Evolutionary conservation across 176 grass and related monocot genomes (phyloP).

Genomic region (Phyllostachys edulis): DNA sequence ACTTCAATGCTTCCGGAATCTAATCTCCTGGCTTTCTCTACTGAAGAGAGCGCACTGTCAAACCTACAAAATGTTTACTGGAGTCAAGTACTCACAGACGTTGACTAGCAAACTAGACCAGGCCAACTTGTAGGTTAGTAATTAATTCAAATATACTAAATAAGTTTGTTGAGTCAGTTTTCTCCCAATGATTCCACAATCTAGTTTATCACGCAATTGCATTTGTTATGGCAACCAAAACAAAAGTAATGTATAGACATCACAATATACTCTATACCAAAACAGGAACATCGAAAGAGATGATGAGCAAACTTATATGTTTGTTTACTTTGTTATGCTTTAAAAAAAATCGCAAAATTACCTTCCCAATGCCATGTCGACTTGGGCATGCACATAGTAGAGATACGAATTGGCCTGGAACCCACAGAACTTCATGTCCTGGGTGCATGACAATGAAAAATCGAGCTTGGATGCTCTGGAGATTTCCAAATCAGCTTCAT

Average conservation of each 20-base stretch:
- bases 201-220: neutral
- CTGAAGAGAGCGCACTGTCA: constrained; percentile 66
- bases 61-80: constrained; percentile 57
- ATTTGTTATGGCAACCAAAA: constrained; percentile 7
- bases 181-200: neutral
- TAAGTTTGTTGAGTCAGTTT: neutral
- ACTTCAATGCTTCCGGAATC: constrained; percentile 64
- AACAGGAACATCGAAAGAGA: neutral
- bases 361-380: constrained; percentile 91
- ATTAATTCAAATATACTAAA: neutral
- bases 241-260: neutral
- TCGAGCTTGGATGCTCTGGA: constrained; percentile 81
- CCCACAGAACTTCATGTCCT: constrained; percentile 63
- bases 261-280: neutral
- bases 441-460: constrained; percentile 49
- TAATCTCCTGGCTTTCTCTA: constrained; percentile 65
- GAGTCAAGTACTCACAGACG: constrained; percentile 18
- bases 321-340: neutral
- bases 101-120: constrained; percentile 8
- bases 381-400: constrained; percentile 69
- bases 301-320: constrained; percentile 10
- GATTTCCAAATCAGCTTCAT: constrained; percentile 71
- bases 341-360: constrained; percentile 26
- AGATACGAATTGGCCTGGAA: constrained; percentile 70
- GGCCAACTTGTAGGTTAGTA: neutral